These are phyloP conservation scores for Olyra latifolia DNA, from an alignment of 176 grass and related monocot species.

Conservation along the genomic window DNA sequence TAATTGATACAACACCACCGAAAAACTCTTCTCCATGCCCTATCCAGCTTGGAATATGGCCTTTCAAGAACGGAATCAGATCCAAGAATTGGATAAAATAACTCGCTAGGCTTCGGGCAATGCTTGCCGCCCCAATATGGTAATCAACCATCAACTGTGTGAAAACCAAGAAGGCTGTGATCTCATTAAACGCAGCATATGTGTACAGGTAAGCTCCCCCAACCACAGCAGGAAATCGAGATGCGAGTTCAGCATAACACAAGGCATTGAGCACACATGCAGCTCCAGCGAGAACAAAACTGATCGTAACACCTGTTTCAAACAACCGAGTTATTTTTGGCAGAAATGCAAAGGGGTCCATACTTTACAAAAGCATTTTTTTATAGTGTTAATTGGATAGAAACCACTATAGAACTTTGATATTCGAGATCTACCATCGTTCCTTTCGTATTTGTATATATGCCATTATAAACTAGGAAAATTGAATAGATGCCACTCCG, in stretches of 20 bases:
- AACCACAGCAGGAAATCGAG: conserved; percentile 90
- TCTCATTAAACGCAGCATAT: conserved; percentile 87
- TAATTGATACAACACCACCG: conserved; percentile 76
- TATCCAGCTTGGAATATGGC: conserved; percentile 83
- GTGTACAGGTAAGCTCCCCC: conserved; percentile 95
- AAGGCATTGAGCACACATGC: conserved; percentile 82
- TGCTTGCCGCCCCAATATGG: conserved; percentile 85
- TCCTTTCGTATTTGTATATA: too few relatives aligned
- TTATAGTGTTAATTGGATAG: too few relatives aligned
- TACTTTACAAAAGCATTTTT: neutral
- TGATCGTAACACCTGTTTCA: conserved; percentile 81
- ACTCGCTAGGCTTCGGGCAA: conserved; percentile 87
- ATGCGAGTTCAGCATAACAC: conserved; percentile 92
- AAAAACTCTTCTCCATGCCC: conserved; percentile 85
- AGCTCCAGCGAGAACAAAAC: conserved; percentile 85
- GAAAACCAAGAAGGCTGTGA: conserved; percentile 94
- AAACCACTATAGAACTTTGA: too few relatives aligned
- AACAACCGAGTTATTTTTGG: conserved; percentile 14
- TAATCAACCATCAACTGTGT: conserved; percentile 94
- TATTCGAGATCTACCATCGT: too few relatives aligned
- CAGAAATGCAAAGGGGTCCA: neutral
- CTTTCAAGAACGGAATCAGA: conserved; percentile 75
- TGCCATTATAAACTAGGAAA: too few relatives aligned
- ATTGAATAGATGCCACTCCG: too few relatives aligned
- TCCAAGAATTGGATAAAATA: conserved; percentile 89